phyloP scores from a whole-genome alignment of 495 filamentous ascomycete species.

The Melanomma pulvis-pyrius region DNA sequence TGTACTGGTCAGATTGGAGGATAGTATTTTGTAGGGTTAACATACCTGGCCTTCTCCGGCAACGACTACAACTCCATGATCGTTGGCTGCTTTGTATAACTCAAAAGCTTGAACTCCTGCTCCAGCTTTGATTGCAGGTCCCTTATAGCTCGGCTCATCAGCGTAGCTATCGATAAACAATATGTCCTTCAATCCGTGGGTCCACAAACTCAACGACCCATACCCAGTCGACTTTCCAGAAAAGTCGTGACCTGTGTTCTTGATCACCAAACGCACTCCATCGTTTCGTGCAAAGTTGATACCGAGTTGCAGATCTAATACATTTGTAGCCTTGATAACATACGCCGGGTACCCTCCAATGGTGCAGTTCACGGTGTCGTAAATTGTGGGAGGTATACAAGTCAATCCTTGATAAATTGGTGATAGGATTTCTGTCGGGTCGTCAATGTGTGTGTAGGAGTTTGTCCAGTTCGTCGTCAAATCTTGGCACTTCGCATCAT shows the following conservation, averaged over 20 bases:
- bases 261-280: constrained; percentile 62
- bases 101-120: constrained; percentile 33
- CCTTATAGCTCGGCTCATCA: constrained; percentile 29
- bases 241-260: constrained; percentile 67
- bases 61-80: constrained; percentile 29
- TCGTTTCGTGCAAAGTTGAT: constrained; percentile 67
- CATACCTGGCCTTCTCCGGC: constrained; percentile 34
- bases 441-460: constrained; percentile 26
- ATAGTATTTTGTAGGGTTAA: background rate
- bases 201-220: constrained; percentile 35
- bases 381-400: constrained; percentile 19
- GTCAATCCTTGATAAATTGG: constrained; percentile 34
- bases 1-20: constrained; percentile 40
- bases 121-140: constrained; percentile 33
- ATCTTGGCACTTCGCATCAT: constrained; percentile 25
- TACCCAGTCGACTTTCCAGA: constrained; percentile 25
- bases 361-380: constrained; percentile 48
- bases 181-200: constrained; percentile 33
- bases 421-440: constrained; percentile 31
- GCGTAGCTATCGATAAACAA: constrained; percentile 31
- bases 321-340: constrained; percentile 60
- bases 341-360: constrained; percentile 64
- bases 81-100: constrained; percentile 32
- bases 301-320: constrained; percentile 60
- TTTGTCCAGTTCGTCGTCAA: constrained; percentile 31